These are phyloP conservation scores for Microbotryum intermedium DNA, from an alignment of 1,284 basidiomycete species.

Conservation along the genomic window DNA sequence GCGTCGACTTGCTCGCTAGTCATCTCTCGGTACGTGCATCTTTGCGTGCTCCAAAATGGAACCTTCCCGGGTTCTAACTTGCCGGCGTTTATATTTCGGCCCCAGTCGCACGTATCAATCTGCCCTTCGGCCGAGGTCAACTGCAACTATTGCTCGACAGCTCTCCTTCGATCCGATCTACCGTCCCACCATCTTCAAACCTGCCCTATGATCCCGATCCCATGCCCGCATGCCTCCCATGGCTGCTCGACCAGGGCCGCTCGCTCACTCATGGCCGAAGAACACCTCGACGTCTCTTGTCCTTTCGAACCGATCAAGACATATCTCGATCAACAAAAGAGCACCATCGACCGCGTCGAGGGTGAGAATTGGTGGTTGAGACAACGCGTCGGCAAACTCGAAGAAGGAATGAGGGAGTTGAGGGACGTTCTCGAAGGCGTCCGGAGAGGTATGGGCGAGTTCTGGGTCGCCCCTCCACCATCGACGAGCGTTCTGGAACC, in stretches of 20 bases:
- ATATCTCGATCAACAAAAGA: constrained; percentile 4
- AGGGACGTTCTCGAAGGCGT: neutral
- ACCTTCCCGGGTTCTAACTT: neutral
- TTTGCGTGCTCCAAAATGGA: neutral
- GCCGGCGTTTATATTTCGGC: neutral
- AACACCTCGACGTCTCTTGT: constrained; percentile 20
- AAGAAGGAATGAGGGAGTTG: constrained; percentile 1
- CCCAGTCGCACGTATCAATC: neutral
- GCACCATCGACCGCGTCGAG: constrained; percentile 8
- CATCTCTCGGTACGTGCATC: neutral
- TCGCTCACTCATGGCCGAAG: constrained; percentile 5
- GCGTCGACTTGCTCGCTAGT: neutral
- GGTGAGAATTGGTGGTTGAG: constrained; percentile 14
- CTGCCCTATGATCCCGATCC: constrained; percentile 11
- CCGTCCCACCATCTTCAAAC: constrained; percentile 7
- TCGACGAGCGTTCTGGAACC: neutral
- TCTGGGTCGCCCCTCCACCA: neutral
- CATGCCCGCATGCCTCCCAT: constrained; percentile 17
- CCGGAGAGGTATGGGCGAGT: neutral
- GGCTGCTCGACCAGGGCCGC: constrained; percentile 10
- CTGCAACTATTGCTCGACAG: constrained; percentile 5
- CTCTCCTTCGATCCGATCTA: neutral
- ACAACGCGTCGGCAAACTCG: constrained; percentile 2
- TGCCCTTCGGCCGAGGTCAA: neutral
- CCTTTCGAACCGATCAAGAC: constrained; percentile 19